A percentile compares a stretch with the other conserved stretches of the same genome.
These are phyloP conservation scores for Saitozyma sp. DNA, from an alignment of 768 basidiomycete genomes.

Conservation along the genomic window DNA sequence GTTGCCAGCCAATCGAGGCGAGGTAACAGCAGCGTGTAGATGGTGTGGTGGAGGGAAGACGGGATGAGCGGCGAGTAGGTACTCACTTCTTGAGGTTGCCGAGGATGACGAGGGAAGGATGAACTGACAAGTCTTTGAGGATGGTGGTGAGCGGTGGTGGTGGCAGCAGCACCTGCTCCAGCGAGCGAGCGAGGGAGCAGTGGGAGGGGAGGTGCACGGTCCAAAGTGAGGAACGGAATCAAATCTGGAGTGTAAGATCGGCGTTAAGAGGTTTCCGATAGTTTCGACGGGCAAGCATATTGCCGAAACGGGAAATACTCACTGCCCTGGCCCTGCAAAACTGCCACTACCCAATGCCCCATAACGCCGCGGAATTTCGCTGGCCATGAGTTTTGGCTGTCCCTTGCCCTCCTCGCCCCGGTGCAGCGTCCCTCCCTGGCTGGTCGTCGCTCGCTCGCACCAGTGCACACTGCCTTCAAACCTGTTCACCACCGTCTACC, in stretches of 20 bases:
- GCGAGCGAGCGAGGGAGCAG: background rate
- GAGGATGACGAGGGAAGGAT: no score
- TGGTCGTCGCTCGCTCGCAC: background rate
- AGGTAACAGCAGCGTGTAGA: no score
- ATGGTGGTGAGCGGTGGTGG: background rate
- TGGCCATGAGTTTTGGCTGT: background rate
- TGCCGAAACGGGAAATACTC: background rate
- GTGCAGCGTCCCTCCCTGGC: background rate
- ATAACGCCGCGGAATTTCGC: constrained; percentile 22
- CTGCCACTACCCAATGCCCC: background rate
- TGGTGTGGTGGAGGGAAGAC: no score
- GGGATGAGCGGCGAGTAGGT: no score
- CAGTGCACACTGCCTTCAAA: background rate
- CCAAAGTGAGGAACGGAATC: constrained; percentile 4
- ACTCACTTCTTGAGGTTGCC: no score
- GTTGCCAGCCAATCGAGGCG: no score
- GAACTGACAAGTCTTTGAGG: background rate
- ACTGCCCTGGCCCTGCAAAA: background rate
- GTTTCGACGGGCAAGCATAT: constrained; percentile 13
- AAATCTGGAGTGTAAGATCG: constrained; percentile 1
- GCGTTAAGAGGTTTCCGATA: constrained; percentile 13
- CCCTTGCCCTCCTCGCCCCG: constrained; percentile 1
- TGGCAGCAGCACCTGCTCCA: background rate
- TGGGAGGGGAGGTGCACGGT: background rate
- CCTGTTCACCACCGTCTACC: background rate